These are phyloP conservation scores for Penicillium sp. DNA, from an alignment of 2,329 filamentous ascomycete species.

Conservation along the genomic window DNA sequence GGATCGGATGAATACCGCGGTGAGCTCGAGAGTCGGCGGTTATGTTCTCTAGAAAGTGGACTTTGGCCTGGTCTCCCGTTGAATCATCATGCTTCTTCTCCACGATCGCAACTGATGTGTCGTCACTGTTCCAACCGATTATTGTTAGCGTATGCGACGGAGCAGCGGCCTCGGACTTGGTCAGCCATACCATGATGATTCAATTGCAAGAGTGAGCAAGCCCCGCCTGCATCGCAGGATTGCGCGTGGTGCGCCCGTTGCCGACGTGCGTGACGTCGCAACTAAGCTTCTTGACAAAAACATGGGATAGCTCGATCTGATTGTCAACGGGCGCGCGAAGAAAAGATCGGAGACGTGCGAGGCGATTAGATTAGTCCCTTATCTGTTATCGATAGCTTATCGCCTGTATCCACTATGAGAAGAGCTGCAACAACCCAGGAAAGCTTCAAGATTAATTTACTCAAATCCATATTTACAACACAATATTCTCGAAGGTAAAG, in stretches of 20 bases:
- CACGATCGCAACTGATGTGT: constrained; percentile 85
- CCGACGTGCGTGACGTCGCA: constrained; percentile 23
- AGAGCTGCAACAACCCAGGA: not conserved
- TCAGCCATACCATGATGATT: constrained; percentile 46
- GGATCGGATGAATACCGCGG: constrained; percentile 80
- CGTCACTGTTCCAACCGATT: constrained; percentile 61
- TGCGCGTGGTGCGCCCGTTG: constrained; percentile 9
- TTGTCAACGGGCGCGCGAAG: constrained; percentile 8
- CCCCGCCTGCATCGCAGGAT: constrained; percentile 20
- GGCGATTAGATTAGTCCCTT: constrained; percentile 28
- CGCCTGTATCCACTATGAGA: not conserved
- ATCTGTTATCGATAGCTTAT: not conserved
- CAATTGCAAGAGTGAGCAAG: constrained; percentile 49
- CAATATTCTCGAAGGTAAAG: constrained; percentile 10
- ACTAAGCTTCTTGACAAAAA: constrained; percentile 21
- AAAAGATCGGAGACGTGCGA: constrained; percentile 33
- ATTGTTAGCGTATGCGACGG: constrained; percentile 4
- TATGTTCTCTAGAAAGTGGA: constrained; percentile 79
- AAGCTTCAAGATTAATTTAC: no score
- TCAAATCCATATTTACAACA: not conserved
- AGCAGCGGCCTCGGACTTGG: not conserved
- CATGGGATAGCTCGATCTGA: constrained; percentile 24
- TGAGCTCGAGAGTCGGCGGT: constrained; percentile 77
- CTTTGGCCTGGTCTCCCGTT: constrained; percentile 46
- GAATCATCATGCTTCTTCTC: constrained; percentile 51